phyloP scores from a whole-genome alignment of 441 rosid species.

The Euphorbia corollata region DNA sequence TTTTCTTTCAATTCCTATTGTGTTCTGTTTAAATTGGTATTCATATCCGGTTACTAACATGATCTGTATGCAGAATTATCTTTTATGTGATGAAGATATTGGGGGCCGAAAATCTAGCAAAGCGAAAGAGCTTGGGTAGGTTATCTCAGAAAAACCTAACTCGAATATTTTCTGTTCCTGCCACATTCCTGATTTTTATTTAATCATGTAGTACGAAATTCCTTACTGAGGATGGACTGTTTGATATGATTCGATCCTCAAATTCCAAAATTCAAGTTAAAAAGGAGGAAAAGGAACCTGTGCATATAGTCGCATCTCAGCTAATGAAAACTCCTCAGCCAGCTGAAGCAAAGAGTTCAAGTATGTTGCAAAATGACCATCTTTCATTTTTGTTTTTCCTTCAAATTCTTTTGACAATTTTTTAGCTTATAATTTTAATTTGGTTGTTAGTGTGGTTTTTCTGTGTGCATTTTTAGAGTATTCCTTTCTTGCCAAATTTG shows the following conservation, averaged over 20 bases:
- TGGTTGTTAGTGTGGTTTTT: not conserved
- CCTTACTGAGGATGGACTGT: slow-evolving; percentile 86
- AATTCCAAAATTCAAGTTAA: slow-evolving; percentile 31
- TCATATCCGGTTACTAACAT: slow-evolving; percentile 26
- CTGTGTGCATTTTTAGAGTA: not conserved
- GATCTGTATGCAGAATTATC: slow-evolving; percentile 62
- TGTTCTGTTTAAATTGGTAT: slow-evolving; percentile 18
- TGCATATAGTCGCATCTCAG: slow-evolving; percentile 33
- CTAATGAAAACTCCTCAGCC: slow-evolving; percentile 57
- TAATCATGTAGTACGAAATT: slow-evolving; percentile 51
- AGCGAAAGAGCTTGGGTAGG: slow-evolving; percentile 93
- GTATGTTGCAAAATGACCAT: slow-evolving; percentile 31
- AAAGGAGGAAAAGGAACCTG: slow-evolving; percentile 36
- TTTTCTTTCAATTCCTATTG: slow-evolving; percentile 14
- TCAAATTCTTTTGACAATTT: slow-evolving; percentile 10
- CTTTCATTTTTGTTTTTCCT: not conserved
- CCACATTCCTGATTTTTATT: slow-evolving; percentile 19
- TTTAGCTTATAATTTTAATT: not conserved
- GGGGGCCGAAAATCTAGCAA: slow-evolving; percentile 77
- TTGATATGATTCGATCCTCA: slow-evolving; percentile 70
- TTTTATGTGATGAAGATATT: slow-evolving; percentile 91
- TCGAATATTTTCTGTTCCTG: slow-evolving; percentile 10
- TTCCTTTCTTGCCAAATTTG: not conserved
- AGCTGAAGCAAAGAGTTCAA: slow-evolving; percentile 50
- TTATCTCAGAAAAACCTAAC: slow-evolving; percentile 15